Evolutionary conservation across 805 yeast species (phyloP), one percentile per base, ranked within the genome.

Genomic region (Myxozyma udenii): DNA sequence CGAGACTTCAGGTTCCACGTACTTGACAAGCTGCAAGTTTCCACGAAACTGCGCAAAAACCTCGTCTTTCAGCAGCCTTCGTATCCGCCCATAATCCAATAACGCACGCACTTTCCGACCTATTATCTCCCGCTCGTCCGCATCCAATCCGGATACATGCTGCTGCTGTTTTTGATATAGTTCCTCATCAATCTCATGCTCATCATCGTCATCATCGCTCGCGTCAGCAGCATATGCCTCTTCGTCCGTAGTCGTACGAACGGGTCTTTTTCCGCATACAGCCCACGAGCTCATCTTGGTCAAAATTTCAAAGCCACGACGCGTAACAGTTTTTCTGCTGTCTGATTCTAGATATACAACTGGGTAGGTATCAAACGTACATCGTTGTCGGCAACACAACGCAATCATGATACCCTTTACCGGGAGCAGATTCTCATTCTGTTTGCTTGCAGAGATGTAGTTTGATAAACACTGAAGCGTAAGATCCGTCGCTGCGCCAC

Each of bases 401-500:
- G 97, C 97, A 28, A 89, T 87, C 25, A 86, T 69, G 56, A 85
- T 68, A 0, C 93, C 95, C 2, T 32, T 30, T 22, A 53, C 24
- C 4, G 47, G 39, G n/a, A 38, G 25, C 30, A 2, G 26, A 4
- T 26, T 4, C n/a, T 25, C 12, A 18, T n/a, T 30, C 6, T 5
- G 40, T 30, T 16, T 32, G 19, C 22, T 45, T 7, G 39, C n/a
- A n/a, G 33, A 28, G 9, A 28, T 49, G 25, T 52, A 43, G 19
- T 77, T 76, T 41, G 74, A 54, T 2, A 88, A 65, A 68, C 88
- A 84, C 59, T 80, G 74, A 23, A 90, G 67, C 0, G 96, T 85
- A 44, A 89, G 71, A 66, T 89, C 97, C 0, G 96, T 90, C 1
- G 97, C 97, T 2, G 85, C 95, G 3, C 97, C 97, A 69, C 97